phyloP scores from a whole-genome alignment of 148 eudicot species.

The Hydrangea macrophylla region DNA sequence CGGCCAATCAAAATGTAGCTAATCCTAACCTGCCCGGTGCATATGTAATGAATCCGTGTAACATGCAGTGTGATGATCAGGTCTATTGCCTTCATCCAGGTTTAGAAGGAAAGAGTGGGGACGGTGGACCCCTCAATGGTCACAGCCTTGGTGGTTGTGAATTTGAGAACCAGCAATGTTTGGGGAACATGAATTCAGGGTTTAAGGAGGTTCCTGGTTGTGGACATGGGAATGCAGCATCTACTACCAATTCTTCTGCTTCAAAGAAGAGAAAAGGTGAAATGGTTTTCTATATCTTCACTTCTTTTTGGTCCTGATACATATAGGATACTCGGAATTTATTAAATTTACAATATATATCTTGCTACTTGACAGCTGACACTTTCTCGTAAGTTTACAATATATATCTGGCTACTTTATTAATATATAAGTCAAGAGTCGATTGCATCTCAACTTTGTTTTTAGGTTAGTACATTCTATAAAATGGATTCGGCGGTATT shows the following conservation, averaged over 20 bases:
- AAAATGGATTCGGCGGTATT: too few relatives aligned
- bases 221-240: slow-evolving; percentile 38
- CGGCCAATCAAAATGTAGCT: slow-evolving; percentile 40
- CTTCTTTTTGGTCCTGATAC: background rate
- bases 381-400: background rate
- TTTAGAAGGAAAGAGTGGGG: slow-evolving; percentile 41
- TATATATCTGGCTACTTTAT: too few relatives aligned
- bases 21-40: slow-evolving; percentile 44
- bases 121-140: slow-evolving; percentile 32
- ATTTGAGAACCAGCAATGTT: slow-evolving; percentile 62
- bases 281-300: background rate
- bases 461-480: too few relatives aligned
- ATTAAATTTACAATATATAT: background rate
- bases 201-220: slow-evolving; percentile 43
- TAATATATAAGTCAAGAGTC: too few relatives aligned
- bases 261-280: slow-evolving; percentile 69
- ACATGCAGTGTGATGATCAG: slow-evolving; percentile 68
- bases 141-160: slow-evolving; percentile 58
- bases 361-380: background rate
- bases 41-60: slow-evolving; percentile 67
- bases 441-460: too few relatives aligned
- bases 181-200: slow-evolving; percentile 50
- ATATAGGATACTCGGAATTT: too few relatives aligned
- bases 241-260: slow-evolving; percentile 35
- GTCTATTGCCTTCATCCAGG: slow-evolving; percentile 61